Evolutionary conservation across 768 basidiomycete genomes (phyloP), one percentile per base, ranked within the genome.

Genomic region (Lactarius tabidus): DNA sequence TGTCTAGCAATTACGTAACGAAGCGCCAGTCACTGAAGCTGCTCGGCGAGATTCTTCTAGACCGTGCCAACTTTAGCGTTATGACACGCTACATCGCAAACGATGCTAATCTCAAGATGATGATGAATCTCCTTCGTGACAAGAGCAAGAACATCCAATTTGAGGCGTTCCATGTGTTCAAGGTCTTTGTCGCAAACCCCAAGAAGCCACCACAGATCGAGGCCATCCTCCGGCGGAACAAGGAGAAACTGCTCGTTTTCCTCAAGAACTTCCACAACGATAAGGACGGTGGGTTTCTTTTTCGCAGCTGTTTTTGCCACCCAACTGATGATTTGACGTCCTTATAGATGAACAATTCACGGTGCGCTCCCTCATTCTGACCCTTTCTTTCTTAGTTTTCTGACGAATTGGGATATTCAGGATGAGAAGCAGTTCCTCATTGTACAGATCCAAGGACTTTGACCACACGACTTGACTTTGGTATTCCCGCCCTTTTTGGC

Each of bases 121-220:
- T 99, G 93, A 99, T 99, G 97, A 98, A 98, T 76, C 83, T 98
- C 62, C 80, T 99, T 62, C 85, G 95, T 67, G 94, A 98, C 75
- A 97, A 95, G 84, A 98, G 95, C 84, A 93, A 94, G 82, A 99
- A 99, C 76, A 98, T 99, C 54, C 97, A 99, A 76, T 99, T 98
- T 63, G 97, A 99, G 75, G 96, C 97, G 3, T 99, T 99, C 78
- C 97, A 99, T 72, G 97, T 99, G 43, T 99, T 99, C 85, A 99
- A 98, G 86, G 96, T 99, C 17, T 99, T 99, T 72, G 97, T 99
- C 45, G 97, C 97, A 41, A 99, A 99, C 74, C 97, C 97, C 33
- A 97, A 97, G 86, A 99, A 99, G 74, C 96, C 97, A 6, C 87
- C 92, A 45, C 91, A 95, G 73, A 97, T 99, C 66, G 95, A 95